phyloP scores from a whole-genome alignment of 495 filamentous ascomycete species.

The Pseudotulostoma volvatum region DNA sequence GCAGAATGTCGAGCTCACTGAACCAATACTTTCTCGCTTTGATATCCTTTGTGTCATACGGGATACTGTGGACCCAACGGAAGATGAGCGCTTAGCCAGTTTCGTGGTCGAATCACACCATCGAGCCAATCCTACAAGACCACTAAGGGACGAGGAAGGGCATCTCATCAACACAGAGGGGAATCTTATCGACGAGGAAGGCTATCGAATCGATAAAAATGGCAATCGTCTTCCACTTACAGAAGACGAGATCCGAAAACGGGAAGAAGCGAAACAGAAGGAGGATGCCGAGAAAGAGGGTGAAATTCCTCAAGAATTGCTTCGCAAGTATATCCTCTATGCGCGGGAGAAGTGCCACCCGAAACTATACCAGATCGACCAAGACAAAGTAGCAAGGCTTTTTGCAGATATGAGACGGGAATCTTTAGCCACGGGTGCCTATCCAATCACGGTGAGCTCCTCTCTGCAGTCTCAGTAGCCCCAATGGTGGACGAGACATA shows the following conservation, averaged over 20 bases:
- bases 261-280: conserved; percentile 24
- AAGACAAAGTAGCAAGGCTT: conserved; percentile 86
- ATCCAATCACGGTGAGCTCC: conserved; percentile 85
- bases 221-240: conserved; percentile 21
- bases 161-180: conserved; percentile 48
- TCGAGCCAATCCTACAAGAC: conserved; percentile 60
- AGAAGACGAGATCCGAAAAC: conserved; percentile 21
- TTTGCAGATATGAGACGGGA: conserved; percentile 96
- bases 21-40: conserved; percentile 96
- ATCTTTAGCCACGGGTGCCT: conserved; percentile 80
- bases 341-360: conserved; percentile 79
- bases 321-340: conserved; percentile 96
- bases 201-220: conserved; percentile 24
- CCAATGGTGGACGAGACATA: not conserved
- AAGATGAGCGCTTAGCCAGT: conserved; percentile 84
- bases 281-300: conserved; percentile 46
- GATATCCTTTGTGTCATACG: conserved; percentile 96
- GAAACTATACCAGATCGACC: conserved; percentile 94
- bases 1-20: conserved; percentile 90
- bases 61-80: conserved; percentile 89
- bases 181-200: conserved; percentile 29
- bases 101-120: conserved; percentile 92
- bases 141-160: conserved; percentile 36
- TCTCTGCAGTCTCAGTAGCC: too few species aligned
- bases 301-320: conserved; percentile 78